These are phyloP conservation scores for Reticulascus tulasneorum DNA, from an alignment of 2,329 filamentous ascomycete species.

Conservation along the genomic window DNA sequence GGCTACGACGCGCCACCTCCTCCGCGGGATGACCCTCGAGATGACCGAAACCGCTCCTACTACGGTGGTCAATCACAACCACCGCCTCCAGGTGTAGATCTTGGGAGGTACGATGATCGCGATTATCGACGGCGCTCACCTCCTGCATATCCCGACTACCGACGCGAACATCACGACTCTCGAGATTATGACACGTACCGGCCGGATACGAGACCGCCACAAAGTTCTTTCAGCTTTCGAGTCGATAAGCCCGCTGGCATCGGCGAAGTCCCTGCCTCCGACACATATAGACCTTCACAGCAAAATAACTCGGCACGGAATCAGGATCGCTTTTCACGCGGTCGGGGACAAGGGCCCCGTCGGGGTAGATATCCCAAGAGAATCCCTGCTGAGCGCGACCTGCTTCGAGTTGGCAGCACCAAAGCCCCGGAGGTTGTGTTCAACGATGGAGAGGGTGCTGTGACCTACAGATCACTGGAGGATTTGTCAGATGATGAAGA, in stretches of 20 bases:
- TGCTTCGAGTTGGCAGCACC: conserved; percentile 36
- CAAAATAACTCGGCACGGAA: conserved; percentile 8
- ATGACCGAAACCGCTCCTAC: conserved; percentile 7
- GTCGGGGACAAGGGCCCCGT: too few species aligned
- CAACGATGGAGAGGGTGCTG: conserved; percentile 38
- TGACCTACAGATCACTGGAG: conserved; percentile 51
- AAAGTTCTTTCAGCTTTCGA: conserved; percentile 54
- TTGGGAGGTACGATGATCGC: conserved; percentile 11
- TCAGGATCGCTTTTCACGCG: conserved; percentile 21
- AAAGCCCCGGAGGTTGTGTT: conserved; percentile 42
- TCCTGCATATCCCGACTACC: conserved; percentile 8
- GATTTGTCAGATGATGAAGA: conserved; percentile 61
- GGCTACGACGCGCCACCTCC: too few species aligned
- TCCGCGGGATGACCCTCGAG: conserved; percentile 1
- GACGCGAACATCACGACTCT: conserved; percentile 4
- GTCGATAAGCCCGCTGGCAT: conserved; percentile 49
- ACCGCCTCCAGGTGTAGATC: conserved; percentile 5
- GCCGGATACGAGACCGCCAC: conserved; percentile 37
- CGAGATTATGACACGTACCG: conserved; percentile 10
- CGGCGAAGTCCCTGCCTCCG: conserved; percentile 24
- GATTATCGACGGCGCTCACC: conserved; percentile 10
- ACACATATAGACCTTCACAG: conserved; percentile 26
- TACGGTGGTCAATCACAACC: conserved; percentile 2
- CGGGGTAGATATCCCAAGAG: conserved; percentile 20
- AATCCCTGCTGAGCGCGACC: conserved; percentile 43